Conservation (phyloP, 106 monocot genomes). For the Acanthochlamys bracteata region DNA sequence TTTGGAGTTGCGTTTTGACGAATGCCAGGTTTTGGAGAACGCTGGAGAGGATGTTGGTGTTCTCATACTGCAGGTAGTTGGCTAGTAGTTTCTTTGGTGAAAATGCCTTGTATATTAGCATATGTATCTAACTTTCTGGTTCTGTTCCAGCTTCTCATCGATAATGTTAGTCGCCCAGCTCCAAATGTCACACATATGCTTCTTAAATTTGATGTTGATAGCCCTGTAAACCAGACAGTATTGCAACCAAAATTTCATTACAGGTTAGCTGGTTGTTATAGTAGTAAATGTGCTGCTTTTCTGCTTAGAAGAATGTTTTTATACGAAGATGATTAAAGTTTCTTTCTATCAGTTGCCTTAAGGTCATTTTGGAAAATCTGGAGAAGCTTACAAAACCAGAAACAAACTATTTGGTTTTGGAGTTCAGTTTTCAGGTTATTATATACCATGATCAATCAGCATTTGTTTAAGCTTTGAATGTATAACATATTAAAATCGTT, state of each 20-base stretch:
- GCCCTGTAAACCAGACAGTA: slow-evolving; percentile 52
- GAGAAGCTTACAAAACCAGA: slow-evolving; percentile 72
- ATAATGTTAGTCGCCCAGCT: slow-evolving; percentile 76
- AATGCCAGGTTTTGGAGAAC: slow-evolving; percentile 49
- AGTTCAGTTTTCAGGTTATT: slow-evolving; percentile 87
- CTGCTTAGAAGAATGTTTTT: not conserved
- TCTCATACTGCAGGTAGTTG: slow-evolving; percentile 80
- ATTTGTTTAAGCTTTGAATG: too few relatives aligned
- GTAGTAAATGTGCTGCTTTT: not conserved
- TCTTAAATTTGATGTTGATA: slow-evolving; percentile 82
- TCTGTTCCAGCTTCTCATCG: slow-evolving; percentile 69
- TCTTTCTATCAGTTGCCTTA: slow-evolving; percentile 66
- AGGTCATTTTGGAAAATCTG: slow-evolving; percentile 87
- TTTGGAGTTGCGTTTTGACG: slow-evolving; percentile 85
- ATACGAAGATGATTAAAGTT: not conserved
- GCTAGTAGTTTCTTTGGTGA: not conserved
- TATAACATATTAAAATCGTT: not conserved
- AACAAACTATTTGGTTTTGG: slow-evolving; percentile 65
- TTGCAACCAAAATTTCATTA: slow-evolving; percentile 90
- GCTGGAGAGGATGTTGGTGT: slow-evolving; percentile 83
- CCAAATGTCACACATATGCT: slow-evolving; percentile 91
- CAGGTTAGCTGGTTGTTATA: slow-evolving; percentile 33
- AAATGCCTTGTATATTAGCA: not conserved
- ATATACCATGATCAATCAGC: too few relatives aligned
- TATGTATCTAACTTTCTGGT: not conserved